Evolutionary conservation across 768 basidiomycete genomes (phyloP).

Genomic region (Cystobasidium tubakii): DNA sequence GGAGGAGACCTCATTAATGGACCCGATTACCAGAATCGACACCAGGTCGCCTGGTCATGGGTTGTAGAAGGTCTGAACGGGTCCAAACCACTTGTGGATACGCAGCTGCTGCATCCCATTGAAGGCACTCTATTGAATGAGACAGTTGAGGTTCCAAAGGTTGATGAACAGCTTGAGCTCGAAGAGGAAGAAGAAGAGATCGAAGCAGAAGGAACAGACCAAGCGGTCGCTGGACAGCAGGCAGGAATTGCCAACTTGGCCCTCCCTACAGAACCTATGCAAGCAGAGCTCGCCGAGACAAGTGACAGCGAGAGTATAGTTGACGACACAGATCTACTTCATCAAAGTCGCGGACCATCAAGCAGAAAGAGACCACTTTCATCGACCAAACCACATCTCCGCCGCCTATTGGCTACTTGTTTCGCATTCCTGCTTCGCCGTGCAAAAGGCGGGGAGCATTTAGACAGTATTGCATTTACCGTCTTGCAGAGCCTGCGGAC

Average conservation of each 20-base stretch:
- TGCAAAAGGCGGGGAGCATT: not conserved
- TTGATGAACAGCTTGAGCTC: not conserved
- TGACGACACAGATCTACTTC: not conserved
- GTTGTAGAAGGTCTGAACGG: constrained; percentile 13
- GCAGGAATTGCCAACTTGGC: not conserved
- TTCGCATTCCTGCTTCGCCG: constrained; percentile 34
- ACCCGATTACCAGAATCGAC: not conserved
- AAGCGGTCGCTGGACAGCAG: not conserved
- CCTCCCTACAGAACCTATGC: not conserved
- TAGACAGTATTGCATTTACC: constrained; percentile 1
- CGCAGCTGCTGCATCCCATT: not conserved
- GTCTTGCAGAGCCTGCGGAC: not conserved
- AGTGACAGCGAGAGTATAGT: not conserved
- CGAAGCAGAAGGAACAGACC: not conserved
- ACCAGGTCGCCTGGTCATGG: constrained; percentile 12
- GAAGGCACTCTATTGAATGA: too few species aligned
- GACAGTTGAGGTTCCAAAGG: constrained; percentile 20
- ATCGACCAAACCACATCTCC: constrained; percentile 35
- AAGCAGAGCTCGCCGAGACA: not conserved
- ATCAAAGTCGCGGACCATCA: not conserved
- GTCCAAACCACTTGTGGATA: not conserved
- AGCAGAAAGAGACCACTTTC: not conserved
- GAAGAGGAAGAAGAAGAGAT: not conserved
- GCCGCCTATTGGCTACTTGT: constrained; percentile 33
- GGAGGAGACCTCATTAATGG: constrained; percentile 24